phyloP scores from a whole-genome alignment of 345 rosid genomes.

The Sisymbrium irio region DNA sequence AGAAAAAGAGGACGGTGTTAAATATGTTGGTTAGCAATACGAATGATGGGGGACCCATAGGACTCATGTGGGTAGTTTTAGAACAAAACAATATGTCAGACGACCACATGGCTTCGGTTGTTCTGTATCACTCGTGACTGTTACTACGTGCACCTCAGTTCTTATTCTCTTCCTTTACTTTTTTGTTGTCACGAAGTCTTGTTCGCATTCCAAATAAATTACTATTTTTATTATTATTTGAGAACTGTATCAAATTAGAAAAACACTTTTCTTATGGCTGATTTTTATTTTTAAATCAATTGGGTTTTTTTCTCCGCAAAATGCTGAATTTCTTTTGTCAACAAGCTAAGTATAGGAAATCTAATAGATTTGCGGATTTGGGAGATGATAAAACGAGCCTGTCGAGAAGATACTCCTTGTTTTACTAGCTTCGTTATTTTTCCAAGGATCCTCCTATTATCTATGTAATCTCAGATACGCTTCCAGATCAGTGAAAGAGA shows the following conservation, averaged over 20 bases:
- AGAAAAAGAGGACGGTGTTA: neutral
- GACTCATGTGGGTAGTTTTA: constrained; percentile 30
- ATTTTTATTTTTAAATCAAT: neutral
- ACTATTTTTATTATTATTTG: neutral
- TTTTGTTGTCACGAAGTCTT: constrained; percentile 8
- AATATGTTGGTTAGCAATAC: neutral
- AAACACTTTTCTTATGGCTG: neutral
- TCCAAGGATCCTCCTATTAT: neutral
- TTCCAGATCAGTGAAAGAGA: neutral
- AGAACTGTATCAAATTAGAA: neutral
- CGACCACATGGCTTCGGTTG: constrained; percentile 36
- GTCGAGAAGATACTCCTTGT: neutral
- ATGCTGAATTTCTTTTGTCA: constrained; percentile 14
- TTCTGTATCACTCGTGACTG: constrained; percentile 36
- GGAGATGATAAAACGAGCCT: neutral
- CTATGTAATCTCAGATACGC: neutral
- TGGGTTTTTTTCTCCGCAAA: neutral
- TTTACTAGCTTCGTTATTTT: neutral
- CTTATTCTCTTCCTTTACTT: neutral
- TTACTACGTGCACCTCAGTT: constrained; percentile 33
- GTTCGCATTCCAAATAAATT: neutral
- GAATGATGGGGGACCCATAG: constrained; percentile 6
- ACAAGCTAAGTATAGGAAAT: neutral
- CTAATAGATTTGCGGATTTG: constrained; percentile 2
- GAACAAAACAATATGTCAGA: constrained; percentile 22